These are phyloP conservation scores for Lactarius trivialis DNA, from an alignment of 768 basidiomycete genomes.

Conservation along the genomic window DNA sequence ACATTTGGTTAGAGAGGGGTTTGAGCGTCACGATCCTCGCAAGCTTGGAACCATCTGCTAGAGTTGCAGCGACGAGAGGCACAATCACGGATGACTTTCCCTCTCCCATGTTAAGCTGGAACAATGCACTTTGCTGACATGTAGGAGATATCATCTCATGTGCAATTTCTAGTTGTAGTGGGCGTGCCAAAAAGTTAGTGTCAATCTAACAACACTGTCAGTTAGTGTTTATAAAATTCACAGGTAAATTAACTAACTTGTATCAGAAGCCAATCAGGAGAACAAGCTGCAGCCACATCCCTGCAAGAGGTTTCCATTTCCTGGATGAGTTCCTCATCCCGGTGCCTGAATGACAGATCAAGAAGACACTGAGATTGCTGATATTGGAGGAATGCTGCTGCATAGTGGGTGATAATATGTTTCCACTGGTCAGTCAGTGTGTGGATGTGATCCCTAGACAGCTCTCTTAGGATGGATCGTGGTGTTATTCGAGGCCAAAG, in stretches of 20 bases:
- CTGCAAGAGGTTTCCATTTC: background rate
- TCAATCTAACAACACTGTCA: slow-evolving; percentile 33
- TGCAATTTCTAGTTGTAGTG: slow-evolving; percentile 38
- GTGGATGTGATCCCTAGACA: slow-evolving; percentile 23
- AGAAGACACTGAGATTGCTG: slow-evolving; percentile 9
- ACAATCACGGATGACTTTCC: slow-evolving; percentile 50
- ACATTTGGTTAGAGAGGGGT: slow-evolving; percentile 41
- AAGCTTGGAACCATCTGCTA: slow-evolving; percentile 39
- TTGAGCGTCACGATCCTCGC: slow-evolving; percentile 46
- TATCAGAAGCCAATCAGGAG: slow-evolving; percentile 12
- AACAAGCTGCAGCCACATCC: background rate
- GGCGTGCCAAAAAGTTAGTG: slow-evolving; percentile 37
- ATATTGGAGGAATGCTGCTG: background rate
- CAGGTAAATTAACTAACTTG: background rate
- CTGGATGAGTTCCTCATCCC: slow-evolving; percentile 1
- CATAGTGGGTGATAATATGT: background rate
- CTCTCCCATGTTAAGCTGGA: slow-evolving; percentile 56
- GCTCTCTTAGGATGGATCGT: slow-evolving; percentile 14
- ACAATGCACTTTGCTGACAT: slow-evolving; percentile 31
- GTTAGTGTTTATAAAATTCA: background rate
- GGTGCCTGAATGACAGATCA: slow-evolving; percentile 1
- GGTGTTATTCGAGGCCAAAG: slow-evolving; percentile 15
- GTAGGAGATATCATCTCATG: slow-evolving; percentile 42
- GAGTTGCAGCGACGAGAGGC: slow-evolving; percentile 35
- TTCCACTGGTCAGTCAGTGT: background rate